phyloP scores from a whole-genome alignment of 495 filamentous ascomycete genomes.

The Trypethelium eluteriae region DNA sequence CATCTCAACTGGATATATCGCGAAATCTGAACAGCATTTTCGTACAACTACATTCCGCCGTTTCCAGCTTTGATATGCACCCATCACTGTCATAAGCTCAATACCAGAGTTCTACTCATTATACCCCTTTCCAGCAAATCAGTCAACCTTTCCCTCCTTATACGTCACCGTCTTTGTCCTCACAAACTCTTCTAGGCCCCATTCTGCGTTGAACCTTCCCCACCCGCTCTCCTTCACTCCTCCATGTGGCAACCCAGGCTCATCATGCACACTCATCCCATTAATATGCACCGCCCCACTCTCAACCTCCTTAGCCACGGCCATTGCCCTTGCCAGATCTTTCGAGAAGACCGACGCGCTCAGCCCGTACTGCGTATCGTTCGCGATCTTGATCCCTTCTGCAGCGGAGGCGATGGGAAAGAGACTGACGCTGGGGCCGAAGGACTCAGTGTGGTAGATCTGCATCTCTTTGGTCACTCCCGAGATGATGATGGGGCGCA shows the following conservation, averaged over 20 bases:
- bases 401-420: constrained; percentile 43
- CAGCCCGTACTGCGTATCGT: constrained; percentile 39
- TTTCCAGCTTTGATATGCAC: too few relatives aligned
- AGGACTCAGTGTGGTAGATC: constrained; percentile 70
- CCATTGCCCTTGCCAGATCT: constrained; percentile 33
- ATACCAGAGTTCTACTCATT: neutral
- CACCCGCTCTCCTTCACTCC: constrained; percentile 80
- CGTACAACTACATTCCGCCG: too few relatives aligned
- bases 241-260: constrained; percentile 69
- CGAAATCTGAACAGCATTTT: too few relatives aligned
- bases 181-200: constrained; percentile 66
- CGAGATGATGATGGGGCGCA: constrained; percentile 65
- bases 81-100: too few relatives aligned
- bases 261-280: constrained; percentile 76
- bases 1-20: too few relatives aligned
- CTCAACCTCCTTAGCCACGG: constrained; percentile 37
- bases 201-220: constrained; percentile 55
- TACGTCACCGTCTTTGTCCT: constrained; percentile 80
- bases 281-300: constrained; percentile 72
- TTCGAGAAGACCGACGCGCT: constrained; percentile 37
- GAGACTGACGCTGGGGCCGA: constrained; percentile 67
- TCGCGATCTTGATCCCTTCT: constrained; percentile 35
- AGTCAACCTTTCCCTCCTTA: constrained; percentile 27
- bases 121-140: neutral
- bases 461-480: constrained; percentile 75